Percentiles rank a stretch among this genome's conserved stretches.
phyloP scores from a whole-genome alignment of 352 stramenopile genomes.

The Globisporangium viniferum region DNA sequence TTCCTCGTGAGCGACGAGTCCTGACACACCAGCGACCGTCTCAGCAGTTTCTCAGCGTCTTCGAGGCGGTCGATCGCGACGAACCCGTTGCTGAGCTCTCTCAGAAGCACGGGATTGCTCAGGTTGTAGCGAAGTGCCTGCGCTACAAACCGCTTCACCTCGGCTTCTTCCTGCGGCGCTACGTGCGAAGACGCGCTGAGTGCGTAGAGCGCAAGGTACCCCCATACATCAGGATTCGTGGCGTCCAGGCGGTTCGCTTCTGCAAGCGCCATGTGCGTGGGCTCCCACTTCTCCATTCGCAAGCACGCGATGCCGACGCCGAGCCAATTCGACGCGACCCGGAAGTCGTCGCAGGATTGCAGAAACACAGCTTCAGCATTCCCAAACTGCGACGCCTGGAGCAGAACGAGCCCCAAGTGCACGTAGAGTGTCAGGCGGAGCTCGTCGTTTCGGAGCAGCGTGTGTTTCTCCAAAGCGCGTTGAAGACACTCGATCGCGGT shows the following conservation, averaged over 20 bases:
- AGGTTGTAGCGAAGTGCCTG: constrained; percentile 64
- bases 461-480: constrained; percentile 34
- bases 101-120: constrained; percentile 57
- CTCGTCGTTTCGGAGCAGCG: constrained; percentile 26
- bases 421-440: constrained; percentile 48
- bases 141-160: constrained; percentile 43
- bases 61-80: constrained; percentile 76
- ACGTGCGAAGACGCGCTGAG: constrained; percentile 29
- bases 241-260: constrained; percentile 74
- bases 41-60: constrained; percentile 63
- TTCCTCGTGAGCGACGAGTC: constrained; percentile 79
- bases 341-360: constrained; percentile 52
- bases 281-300: constrained; percentile 59
- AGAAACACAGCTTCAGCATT: constrained; percentile 55
- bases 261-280: constrained; percentile 54
- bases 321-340: constrained; percentile 71
- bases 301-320: constrained; percentile 69
- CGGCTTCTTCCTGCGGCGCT: constrained; percentile 35
- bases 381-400: constrained; percentile 65
- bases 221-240: constrained; percentile 72
- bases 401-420: constrained; percentile 52
- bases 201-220: constrained; percentile 61
- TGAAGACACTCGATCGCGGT: constrained; percentile 54
- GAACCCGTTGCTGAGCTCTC: constrained; percentile 80
- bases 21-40: constrained; percentile 55